Evolutionary conservation across 805 yeast genomes (phyloP).

Genomic region (Cyberlindnera meyerae): DNA sequence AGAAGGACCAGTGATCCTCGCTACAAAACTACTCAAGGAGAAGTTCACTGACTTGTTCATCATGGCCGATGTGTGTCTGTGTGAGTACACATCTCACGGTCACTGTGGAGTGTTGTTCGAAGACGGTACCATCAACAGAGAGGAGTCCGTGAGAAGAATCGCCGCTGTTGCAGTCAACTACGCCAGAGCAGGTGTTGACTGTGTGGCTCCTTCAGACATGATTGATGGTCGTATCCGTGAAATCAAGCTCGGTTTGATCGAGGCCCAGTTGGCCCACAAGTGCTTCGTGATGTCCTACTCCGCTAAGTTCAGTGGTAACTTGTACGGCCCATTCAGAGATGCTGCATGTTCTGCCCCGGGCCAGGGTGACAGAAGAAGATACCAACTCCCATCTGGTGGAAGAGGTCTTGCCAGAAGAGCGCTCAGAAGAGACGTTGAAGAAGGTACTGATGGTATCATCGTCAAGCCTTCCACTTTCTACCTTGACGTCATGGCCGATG

Average conservation of each 20-base stretch:
- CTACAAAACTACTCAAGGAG: conserved; percentile 58
- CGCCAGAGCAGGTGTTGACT: conserved; percentile 92
- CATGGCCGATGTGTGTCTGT: conserved; percentile 91
- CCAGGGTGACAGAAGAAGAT: conserved; percentile 85
- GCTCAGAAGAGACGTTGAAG: conserved; percentile 73
- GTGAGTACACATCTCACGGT: conserved; percentile 97
- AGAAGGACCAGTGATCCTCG: conserved; percentile 86
- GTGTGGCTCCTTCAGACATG: conserved; percentile 98
- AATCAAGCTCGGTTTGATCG: conserved; percentile 79
- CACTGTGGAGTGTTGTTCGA: conserved; percentile 91
- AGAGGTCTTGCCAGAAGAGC: conserved; percentile 94
- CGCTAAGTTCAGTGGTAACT: conserved; percentile 86
- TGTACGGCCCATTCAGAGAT: conserved; percentile 97
- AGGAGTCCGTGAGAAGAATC: conserved; percentile 67
- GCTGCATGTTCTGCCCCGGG: conserved; percentile 93
- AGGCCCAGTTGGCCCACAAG: conserved; percentile 78
- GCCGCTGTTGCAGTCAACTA: conserved; percentile 95
- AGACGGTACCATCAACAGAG: conserved; percentile 81
- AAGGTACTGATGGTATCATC: conserved; percentile 94
- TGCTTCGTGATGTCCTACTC: conserved; percentile 89
- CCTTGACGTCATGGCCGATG: conserved; percentile 85
- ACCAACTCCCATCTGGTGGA: conserved; percentile 91
- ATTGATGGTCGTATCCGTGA: conserved; percentile 90
- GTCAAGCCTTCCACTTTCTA: conserved; percentile 96
- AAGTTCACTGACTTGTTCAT: conserved; percentile 80